These are phyloP conservation scores for Trichoderma asperelloides DNA, from an alignment of 495 filamentous ascomycete genomes.

Conservation along the genomic window DNA sequence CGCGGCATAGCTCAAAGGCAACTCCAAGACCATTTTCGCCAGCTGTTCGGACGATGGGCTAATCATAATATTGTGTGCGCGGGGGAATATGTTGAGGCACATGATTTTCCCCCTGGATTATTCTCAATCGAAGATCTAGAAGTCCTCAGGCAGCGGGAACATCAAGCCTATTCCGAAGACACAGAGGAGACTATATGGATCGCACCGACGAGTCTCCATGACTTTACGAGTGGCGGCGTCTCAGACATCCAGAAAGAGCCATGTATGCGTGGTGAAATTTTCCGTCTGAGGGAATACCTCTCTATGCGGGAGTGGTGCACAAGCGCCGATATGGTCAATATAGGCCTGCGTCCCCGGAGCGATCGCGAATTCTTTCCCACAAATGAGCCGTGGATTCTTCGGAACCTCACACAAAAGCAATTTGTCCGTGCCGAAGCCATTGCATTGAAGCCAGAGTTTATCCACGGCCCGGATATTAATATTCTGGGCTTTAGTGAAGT, in stretches of 20 bases:
- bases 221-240: background rate
- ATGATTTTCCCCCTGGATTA: background rate
- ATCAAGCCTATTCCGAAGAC: background rate
- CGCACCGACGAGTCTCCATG: background rate
- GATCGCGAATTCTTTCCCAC: constrained; percentile 14
- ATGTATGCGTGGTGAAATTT: too few species aligned
- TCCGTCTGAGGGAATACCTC: too few species aligned
- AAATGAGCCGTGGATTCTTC: constrained; percentile 23
- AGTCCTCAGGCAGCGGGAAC: background rate
- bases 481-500: background rate
- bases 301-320: background rate
- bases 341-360: background rate
- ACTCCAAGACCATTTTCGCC: background rate
- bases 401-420: constrained; percentile 23
- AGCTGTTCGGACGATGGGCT: background rate
- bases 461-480: background rate
- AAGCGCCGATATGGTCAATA: background rate
- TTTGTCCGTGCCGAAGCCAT: constrained; percentile 22
- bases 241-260: too few species aligned
- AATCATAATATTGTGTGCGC: background rate
- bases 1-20: background rate
- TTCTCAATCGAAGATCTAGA: background rate
- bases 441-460: constrained; percentile 16
- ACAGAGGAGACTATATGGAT: background rate
- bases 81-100: background rate